Evolutionary conservation across 208 protist genomes (phyloP).

Genomic region (Angomonas deanei): DNA sequence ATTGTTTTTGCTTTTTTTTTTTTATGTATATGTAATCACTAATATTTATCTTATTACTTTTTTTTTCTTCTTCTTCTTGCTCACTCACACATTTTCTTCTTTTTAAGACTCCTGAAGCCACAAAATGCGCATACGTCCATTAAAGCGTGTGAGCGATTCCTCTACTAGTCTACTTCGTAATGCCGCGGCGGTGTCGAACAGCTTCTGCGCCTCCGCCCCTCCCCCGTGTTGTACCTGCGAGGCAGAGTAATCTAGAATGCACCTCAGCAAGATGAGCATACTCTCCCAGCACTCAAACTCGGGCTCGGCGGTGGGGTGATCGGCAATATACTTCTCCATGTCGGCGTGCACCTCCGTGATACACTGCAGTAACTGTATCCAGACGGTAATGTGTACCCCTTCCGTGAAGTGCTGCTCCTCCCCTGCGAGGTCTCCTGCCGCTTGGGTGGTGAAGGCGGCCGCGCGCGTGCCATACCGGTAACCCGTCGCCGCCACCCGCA

Average conservation of each 20-base stretch:
- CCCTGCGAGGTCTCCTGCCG: constrained; percentile 17
- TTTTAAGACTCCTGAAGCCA: constrained; percentile 80
- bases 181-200: constrained; percentile 55
- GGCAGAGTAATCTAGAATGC: constrained; percentile 68
- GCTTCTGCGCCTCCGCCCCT: constrained; percentile 26
- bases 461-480: constrained; percentile 41
- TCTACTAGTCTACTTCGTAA: constrained; percentile 65
- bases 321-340: constrained; percentile 65
- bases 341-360: constrained; percentile 47
- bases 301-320: constrained; percentile 34
- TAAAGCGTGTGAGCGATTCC: constrained; percentile 67
- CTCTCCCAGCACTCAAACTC: constrained; percentile 88
- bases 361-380: constrained; percentile 38
- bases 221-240: constrained; percentile 43
- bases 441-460: constrained; percentile 30
- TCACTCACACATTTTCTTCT: neutral
- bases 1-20: constrained; percentile 5
- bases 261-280: constrained; percentile 60
- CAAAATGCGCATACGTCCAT: constrained; percentile 71
- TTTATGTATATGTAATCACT: constrained; percentile 4
- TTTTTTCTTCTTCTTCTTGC: constrained; percentile 4
- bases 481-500: constrained; percentile 62
- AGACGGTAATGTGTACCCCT: constrained; percentile 42
- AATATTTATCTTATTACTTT: neutral
- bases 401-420: constrained; percentile 19